Conservation (phyloP, 2,329 filamentous ascomycete species). For the Colletotrichum tabaci region DNA sequence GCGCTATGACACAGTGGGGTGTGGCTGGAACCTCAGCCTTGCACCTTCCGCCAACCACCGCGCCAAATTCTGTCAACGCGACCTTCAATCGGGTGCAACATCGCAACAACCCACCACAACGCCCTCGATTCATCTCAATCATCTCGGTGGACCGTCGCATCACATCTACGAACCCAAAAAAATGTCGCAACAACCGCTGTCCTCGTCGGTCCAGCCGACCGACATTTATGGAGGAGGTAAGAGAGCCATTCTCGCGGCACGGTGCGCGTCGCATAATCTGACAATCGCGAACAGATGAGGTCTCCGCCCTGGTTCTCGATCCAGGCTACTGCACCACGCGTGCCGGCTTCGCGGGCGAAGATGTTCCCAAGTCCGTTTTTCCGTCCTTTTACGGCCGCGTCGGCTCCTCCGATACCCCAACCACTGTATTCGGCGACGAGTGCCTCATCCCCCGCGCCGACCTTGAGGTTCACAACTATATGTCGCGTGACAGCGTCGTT, state of each 20-base stretch:
- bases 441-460: conserved; percentile 82
- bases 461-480: conserved; percentile 92
- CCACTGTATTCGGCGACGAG: conserved; percentile 89
- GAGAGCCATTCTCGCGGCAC: conserved; percentile 37
- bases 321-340: conserved; percentile 92
- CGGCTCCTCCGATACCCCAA: conserved; percentile 63
- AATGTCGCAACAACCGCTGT: conserved; percentile 72
- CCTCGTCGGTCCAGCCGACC: conserved; percentile 70
- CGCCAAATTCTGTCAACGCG: conserved; percentile 36
- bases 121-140: conserved; percentile 25
- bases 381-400: conserved; percentile 88
- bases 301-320: conserved; percentile 96
- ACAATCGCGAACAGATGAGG: conserved; percentile 79
- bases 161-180: conserved; percentile 40
- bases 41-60: conserved; percentile 40
- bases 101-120: conserved; percentile 31
- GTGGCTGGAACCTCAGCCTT: conserved; percentile 43
- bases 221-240: conserved; percentile 76
- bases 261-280: conserved; percentile 23
- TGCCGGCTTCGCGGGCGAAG: conserved; percentile 97
- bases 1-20: conserved; percentile 33
- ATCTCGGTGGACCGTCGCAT: conserved; percentile 28
- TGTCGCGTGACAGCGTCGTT: conserved; percentile 89
- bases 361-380: conserved; percentile 93
- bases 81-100: conserved; percentile 32